Evolutionary conservation across 2,329 filamentous ascomycete species (phyloP).

Genomic region (Berkeleyomyces basicola): DNA sequence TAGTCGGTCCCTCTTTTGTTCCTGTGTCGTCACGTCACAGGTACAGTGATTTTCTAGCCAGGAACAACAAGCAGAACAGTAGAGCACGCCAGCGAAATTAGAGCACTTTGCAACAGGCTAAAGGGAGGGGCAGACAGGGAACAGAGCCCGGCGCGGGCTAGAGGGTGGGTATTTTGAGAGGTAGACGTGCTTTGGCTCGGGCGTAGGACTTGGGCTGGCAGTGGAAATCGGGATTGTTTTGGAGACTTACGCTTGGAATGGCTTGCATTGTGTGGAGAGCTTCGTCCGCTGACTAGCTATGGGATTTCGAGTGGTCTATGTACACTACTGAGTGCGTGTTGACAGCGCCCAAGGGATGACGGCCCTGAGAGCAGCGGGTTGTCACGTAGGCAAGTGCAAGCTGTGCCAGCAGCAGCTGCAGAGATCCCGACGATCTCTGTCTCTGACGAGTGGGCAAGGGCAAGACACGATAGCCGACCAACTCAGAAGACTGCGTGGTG

Average conservation of each 20-base stretch:
- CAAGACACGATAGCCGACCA: not conserved
- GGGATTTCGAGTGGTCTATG: not conserved
- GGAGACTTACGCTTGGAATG: slow-evolving; percentile 32
- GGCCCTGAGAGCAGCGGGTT: not conserved
- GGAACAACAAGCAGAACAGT: slow-evolving; percentile 3
- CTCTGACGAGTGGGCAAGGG: not conserved
- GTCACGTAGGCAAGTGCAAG: not conserved
- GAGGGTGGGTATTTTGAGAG: no score
- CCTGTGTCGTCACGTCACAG: slow-evolving; percentile 1
- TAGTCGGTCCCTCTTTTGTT: not conserved
- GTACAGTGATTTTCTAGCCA: not conserved
- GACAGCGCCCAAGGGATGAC: not conserved
- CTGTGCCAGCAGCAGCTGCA: slow-evolving; percentile 1
- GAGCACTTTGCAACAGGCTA: not conserved
- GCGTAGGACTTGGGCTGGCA: not conserved
- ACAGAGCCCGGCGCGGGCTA: not conserved
- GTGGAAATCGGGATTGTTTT: slow-evolving; percentile 14
- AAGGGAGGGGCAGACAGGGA: slow-evolving; percentile 9
- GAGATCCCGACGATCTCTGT: not conserved
- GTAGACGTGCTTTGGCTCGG: no score
- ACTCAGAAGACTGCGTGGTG: not conserved
- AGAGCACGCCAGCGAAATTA: slow-evolving; percentile 3
- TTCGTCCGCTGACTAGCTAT: not conserved
- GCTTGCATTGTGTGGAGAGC: slow-evolving; percentile 30
- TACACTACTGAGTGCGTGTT: not conserved